Evolutionary conservation across 2,329 filamentous ascomycete genomes (phyloP), one percentile per base, ranked within the genome.

Genomic region (Pseudopithomyces maydicus): DNA sequence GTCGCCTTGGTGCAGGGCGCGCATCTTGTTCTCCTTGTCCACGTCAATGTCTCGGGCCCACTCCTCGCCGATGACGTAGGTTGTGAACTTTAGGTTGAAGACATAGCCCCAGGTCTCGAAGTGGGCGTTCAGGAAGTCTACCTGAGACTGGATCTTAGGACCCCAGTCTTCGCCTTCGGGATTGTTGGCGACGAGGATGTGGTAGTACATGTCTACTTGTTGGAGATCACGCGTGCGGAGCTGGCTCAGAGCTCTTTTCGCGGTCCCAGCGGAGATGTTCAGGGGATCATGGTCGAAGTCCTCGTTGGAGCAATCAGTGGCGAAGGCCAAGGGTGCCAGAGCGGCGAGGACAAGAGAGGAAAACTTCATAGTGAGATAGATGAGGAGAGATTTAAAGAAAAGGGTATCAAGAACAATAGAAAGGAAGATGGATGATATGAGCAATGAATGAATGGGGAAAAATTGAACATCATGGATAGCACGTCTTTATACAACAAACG

Each of bases 1-100:
- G 52, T 68, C 79, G 43, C 84, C 84, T 42, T 75, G 69, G 22
- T 82, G 81, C 10, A 85, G 78, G 2, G 79, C 71, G 66, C 84
- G 85, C 79, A 84, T 81, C 53, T 62, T 59, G 26, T 59, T 54
- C 14, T 46, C 45, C 52, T 58, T 53, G 26, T 61, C 43, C 43
- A 49, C 39, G 26, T 59, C 58, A 38, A 63, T 59, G 29, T 61
- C 58, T 11, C 42, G 45, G 7, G 63, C 63, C 63, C 61, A 66
- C 29, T 57, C 55, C 5, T 55, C 54, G 32, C 60, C 56, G 26
- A 61, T 52, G n/a, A 55, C 51, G 23, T 54, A 59, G 1, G 44
- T 52, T 6, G 55, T 59, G n/a, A 42, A 45, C 42, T 57, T 58
- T 26, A 61, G 48, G 22, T 61, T 49, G 44, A 66, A 56, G 22